These are phyloP conservation scores for Blastobotrys malaysiensis DNA, from an alignment of 1,139 yeast species.

Conservation along the genomic window DNA sequence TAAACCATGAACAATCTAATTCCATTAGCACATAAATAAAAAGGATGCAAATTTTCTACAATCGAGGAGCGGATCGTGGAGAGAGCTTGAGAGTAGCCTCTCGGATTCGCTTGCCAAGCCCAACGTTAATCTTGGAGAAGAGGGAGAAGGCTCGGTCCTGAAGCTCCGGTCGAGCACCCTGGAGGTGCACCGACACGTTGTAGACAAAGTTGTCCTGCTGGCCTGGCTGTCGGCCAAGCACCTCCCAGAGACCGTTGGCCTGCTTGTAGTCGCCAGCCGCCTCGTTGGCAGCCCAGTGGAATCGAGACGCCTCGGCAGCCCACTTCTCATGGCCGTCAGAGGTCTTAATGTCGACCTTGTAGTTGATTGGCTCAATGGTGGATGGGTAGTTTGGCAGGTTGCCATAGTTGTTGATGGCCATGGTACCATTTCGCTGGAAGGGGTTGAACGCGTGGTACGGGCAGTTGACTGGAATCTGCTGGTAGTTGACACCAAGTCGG, in stretches of 20 bases:
- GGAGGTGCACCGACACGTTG: constrained; percentile 73
- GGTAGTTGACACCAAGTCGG: constrained; percentile 64
- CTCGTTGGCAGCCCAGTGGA: constrained; percentile 76
- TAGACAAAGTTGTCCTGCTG: constrained; percentile 80
- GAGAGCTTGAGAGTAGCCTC: constrained; percentile 53
- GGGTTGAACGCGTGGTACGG: constrained; percentile 35
- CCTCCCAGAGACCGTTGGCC: constrained; percentile 67
- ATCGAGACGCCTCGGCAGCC: constrained; percentile 82
- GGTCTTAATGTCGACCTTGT: constrained; percentile 34
- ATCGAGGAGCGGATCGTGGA: constrained; percentile 38
- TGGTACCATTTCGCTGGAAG: constrained; percentile 76
- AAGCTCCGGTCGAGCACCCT: constrained; percentile 63
- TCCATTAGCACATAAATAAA: background rate
- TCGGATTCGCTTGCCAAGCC: constrained; percentile 58
- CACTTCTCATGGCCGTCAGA: constrained; percentile 76
- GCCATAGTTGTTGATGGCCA: constrained; percentile 82
- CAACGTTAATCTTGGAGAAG: constrained; percentile 68
- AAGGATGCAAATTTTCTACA: constrained; percentile 5
- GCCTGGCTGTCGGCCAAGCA: constrained; percentile 54
- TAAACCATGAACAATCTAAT: too few relatives aligned
- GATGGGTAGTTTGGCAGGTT: constrained; percentile 62
- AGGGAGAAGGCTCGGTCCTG: constrained; percentile 77
- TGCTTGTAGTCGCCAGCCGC: constrained; percentile 61
- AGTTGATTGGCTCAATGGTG: constrained; percentile 45
- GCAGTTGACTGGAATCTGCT: constrained; percentile 70